These are phyloP conservation scores for Fusarium napiforme DNA, from an alignment of 2,329 filamentous ascomycete genomes.

Conservation along the genomic window DNA sequence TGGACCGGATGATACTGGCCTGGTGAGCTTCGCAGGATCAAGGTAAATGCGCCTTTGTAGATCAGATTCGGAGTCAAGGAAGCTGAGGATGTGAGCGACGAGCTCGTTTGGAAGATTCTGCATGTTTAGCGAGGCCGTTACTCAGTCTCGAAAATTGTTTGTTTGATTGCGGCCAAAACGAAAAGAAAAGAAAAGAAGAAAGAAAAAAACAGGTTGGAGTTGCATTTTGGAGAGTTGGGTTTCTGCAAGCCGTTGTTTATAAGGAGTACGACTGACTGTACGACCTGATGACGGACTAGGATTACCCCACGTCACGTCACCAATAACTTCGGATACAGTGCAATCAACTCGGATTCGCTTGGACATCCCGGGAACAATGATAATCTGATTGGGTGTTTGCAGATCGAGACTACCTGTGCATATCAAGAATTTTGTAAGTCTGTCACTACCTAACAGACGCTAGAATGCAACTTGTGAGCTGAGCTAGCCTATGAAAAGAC, in stretches of 20 bases:
- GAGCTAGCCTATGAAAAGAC: not conserved
- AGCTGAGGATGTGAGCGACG: conserved; percentile 65
- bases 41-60: conserved; percentile 61
- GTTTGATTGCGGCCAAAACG: not conserved
- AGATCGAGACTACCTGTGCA: not conserved
- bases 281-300: conserved; percentile 19
- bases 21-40: conserved; percentile 55
- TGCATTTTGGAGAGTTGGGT: not conserved
- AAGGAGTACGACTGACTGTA: conserved; percentile 11
- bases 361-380: not conserved
- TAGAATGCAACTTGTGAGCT: no score
- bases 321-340: not conserved
- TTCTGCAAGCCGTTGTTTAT: not conserved
- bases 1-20: conserved; percentile 25
- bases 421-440: not conserved
- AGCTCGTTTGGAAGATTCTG: conserved; percentile 69
- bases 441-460: not conserved
- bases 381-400: not conserved
- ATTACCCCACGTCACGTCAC: conserved; percentile 30
- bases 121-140: conserved; percentile 29
- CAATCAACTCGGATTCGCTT: conserved; percentile 21
- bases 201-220: not conserved
- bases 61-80: conserved; percentile 61
- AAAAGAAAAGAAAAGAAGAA: not conserved
- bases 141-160: not conserved